Evolutionary conservation across 306 rosid species (phyloP), one percentile per base, ranked within the genome.

Genomic region (Heteromeles arbutifolia): DNA sequence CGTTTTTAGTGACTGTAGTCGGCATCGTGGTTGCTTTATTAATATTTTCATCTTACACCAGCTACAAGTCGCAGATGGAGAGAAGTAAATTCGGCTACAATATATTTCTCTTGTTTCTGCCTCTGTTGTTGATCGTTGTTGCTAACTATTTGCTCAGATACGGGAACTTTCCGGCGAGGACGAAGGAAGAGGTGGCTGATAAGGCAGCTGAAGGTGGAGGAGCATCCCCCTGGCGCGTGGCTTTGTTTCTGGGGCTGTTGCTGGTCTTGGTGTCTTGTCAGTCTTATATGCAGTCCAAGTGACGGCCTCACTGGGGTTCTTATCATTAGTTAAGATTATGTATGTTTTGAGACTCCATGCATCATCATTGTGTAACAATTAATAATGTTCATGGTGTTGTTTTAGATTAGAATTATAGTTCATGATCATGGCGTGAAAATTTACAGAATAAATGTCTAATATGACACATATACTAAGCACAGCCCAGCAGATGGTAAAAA

Each of bases 181-280:
- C 78, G 0, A 79, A 84, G 79, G 65, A 3, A 10, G 34, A 5
- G 63, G 70, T 19, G 41, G 80, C 54, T 72, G 53, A 28, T 56
- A 81, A 48, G 54, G 54, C 54, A 48, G 54, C 62, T 4, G 26
- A 34, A 29, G 83, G 25, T 18, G 76, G 62, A 4, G 82, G 74
- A 5, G 85, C 87, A 0, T 82, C 88, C 12, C 92, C 96, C 18
- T 92, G 93, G 96, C 88, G 91, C 2, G 85, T 88, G 18, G 90
- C 82, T 1, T 81, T 83, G 61, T 50, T 88, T 57, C 80, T 92
- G 74, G 50, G 85, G 69, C 56, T 92, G 56, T 80, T 92, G 50
- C 65, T 90, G 83, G 59, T 88, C 11, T 77, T 90, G 88, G 67
- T 90, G 11, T 88, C 84, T 8, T 84, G 58, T 80, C 89, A 82